phyloP scores from a whole-genome alignment of 225 moss, liverwort and hornwort genomes.

The Marchantia paleacea region DNA sequence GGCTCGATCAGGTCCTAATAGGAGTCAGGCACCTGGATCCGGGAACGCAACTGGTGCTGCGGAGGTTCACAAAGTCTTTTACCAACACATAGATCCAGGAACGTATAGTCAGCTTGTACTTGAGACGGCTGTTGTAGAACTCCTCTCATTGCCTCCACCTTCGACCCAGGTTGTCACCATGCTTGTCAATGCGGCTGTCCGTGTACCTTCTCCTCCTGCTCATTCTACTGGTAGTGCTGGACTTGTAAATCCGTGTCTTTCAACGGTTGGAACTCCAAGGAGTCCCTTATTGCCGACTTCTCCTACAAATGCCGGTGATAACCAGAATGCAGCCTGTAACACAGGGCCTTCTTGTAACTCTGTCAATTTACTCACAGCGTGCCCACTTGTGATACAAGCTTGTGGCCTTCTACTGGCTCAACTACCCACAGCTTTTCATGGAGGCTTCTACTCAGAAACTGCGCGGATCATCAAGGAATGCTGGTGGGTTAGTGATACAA shows the following conservation, averaged over 20 bases:
- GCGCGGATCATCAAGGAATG: constrained; percentile 83
- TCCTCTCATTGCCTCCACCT: constrained; percentile 78
- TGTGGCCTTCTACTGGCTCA: constrained; percentile 93
- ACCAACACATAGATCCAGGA: constrained; percentile 91
- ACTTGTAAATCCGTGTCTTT: constrained; percentile 10
- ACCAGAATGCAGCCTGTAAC: constrained; percentile 35
- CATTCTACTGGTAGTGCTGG: constrained; percentile 23
- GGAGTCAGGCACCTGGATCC: constrained; percentile 48
- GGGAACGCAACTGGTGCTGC: constrained; percentile 34
- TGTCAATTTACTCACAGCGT: constrained; percentile 38
- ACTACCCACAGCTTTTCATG: constrained; percentile 77
- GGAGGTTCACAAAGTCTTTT: constrained; percentile 76
- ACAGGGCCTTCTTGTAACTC: constrained; percentile 38
- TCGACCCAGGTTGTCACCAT: constrained; percentile 74
- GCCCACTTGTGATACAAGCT: constrained; percentile 85
- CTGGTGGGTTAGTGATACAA: constrained; percentile 88
- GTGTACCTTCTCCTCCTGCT: constrained; percentile 57
- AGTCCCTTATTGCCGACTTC: constrained; percentile 71
- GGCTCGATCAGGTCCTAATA: constrained; percentile 52
- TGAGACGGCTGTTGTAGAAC: constrained; percentile 90
- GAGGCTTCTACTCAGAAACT: constrained; percentile 66
- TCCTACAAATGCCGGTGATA: constrained; percentile 52
- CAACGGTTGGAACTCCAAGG: constrained; percentile 50
- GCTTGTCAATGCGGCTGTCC: constrained; percentile 89
- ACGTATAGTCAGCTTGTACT: constrained; percentile 86